Conservation (phyloP, 2,329 filamentous ascomycete species). For the Sclerotiophoma versabilis region DNA sequence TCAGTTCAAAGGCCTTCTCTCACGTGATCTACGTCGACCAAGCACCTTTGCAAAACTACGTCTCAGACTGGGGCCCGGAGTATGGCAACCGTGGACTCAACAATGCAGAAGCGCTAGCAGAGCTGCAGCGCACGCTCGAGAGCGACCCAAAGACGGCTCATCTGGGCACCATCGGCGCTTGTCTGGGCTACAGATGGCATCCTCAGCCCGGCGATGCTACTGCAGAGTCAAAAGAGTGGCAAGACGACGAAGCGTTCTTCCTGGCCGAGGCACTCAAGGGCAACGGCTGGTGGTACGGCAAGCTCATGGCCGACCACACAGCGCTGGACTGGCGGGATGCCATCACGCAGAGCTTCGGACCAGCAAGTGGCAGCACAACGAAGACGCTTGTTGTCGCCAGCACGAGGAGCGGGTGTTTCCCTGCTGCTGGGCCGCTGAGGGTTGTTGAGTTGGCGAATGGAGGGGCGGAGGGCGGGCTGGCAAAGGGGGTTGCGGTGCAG, state of each 20-base stretch:
- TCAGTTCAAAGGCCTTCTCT: slow-evolving; percentile 27
- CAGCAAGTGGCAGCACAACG: slow-evolving; percentile 21
- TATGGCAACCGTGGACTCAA: slow-evolving; percentile 35
- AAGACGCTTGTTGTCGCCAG: slow-evolving; percentile 35
- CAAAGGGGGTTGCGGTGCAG: slow-evolving; percentile 26
- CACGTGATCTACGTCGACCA: slow-evolving; percentile 41
- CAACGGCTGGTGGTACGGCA: slow-evolving; percentile 37
- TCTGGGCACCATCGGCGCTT: slow-evolving; percentile 30
- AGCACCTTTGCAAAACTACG: slow-evolving; percentile 36
- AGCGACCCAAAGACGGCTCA: slow-evolving; percentile 25
- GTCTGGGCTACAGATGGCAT: slow-evolving; percentile 33
- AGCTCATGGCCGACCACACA: slow-evolving; percentile 42
- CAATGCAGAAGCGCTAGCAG: slow-evolving; percentile 18
- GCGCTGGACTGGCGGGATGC: slow-evolving; percentile 35
- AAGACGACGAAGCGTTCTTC: slow-evolving; percentile 37
- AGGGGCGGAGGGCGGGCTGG: slow-evolving; percentile 12
- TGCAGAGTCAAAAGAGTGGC: slow-evolving; percentile 20
- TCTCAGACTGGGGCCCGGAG: slow-evolving; percentile 31
- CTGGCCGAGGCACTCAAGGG: slow-evolving; percentile 32
- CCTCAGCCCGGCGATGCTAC: slow-evolving; percentile 25
- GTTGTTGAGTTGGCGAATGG: slow-evolving; percentile 32
- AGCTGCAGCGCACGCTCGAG: slow-evolving; percentile 24
- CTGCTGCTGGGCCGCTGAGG: slow-evolving; percentile 32
- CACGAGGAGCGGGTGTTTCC: slow-evolving; percentile 40
- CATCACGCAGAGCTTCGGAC: slow-evolving; percentile 30